Evolutionary conservation across 2,329 filamentous ascomycete species (phyloP).

Genomic region (Clathrospora elynae): DNA sequence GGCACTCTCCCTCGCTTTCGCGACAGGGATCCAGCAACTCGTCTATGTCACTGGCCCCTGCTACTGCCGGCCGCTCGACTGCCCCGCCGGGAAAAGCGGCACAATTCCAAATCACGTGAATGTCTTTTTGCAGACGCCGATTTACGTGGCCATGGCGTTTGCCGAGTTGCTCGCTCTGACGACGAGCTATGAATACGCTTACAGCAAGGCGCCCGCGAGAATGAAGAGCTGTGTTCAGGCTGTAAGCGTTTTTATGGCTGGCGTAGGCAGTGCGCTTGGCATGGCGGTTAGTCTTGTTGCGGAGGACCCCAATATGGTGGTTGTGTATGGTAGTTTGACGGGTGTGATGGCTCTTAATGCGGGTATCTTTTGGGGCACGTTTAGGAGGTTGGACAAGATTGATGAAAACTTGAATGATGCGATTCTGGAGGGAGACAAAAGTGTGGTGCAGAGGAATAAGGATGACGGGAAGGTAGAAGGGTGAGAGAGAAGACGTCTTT

Average conservation of each 20-base stretch:
- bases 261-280: slow-evolving; percentile 30
- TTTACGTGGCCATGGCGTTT: slow-evolving; percentile 44
- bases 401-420: too few relatives aligned
- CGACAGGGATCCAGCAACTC: slow-evolving; percentile 30
- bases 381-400: too few relatives aligned
- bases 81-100: slow-evolving; percentile 29
- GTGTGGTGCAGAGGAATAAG: too few relatives aligned
- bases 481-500: too few relatives aligned
- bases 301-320: slow-evolving; percentile 28
- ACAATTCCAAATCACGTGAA: slow-evolving; percentile 43
- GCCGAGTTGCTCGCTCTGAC: slow-evolving; percentile 50
- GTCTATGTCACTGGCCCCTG: slow-evolving; percentile 38
- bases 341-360: slow-evolving; percentile 19
- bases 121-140: slow-evolving; percentile 47
- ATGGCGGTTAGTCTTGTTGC: slow-evolving; percentile 36
- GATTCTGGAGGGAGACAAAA: too few relatives aligned
- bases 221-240: slow-evolving; percentile 45
- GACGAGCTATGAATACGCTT: slow-evolving; percentile 50
- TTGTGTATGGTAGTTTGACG: slow-evolving; percentile 23
- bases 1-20: slow-evolving; percentile 26
- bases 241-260: slow-evolving; percentile 30
- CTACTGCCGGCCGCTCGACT: slow-evolving; percentile 45
- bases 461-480: too few relatives aligned
- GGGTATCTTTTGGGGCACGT: slow-evolving; percentile 6
- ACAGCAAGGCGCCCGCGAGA: slow-evolving; percentile 46